Evolutionary conservation across 305 asterid genomes (phyloP), one percentile per base, ranked within the genome.

Genomic region (Solanum chacoense): DNA sequence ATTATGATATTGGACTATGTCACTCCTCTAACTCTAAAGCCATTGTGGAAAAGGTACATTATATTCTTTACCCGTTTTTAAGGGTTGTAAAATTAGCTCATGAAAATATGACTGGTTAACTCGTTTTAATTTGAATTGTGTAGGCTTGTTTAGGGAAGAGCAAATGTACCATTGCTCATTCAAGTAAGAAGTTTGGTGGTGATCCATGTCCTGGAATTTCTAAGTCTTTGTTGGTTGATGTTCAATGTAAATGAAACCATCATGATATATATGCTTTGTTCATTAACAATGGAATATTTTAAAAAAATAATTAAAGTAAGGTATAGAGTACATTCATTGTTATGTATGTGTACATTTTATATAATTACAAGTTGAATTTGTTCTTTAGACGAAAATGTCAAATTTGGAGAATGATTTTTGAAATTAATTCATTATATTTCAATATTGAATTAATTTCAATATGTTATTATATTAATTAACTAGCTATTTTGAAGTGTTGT

Each of bases 61-160:
- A 24, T 78, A 24, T 59, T 78, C 63, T 74, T 35, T 8, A 69
- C 28, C 50, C 13, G 7, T 34, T 85, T 84, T 3, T 34, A 34
- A 22, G 10, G 8, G 18, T 22, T 4, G 0, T 22, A 36, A 6
- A 35, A 75, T 75, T 34, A 75, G 14, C 8, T 34, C 81, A 75
- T 20, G 4, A 74, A 75, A 34, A 34, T 75, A 32, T 32, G 42
- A 74, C 5, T 13, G 5, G 6, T 20, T 75, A 8, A 75, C 45
- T 75, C 24, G 5, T 75, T 75, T 20, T 34, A 10, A 34, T 34
- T 4, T 34, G 71, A 55, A 50, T 84, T 81, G 63, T 31, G 45
- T 91, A 94, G 98, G 95, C 93, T 88, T 95, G 97, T 88, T 76
- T 92, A 81, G 95, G 96, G 90, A 93, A 91, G 92, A 92, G 38